Base-by-base conservation (phyloP, 352 stramenopile species). In the Phytophthora pini region DNA sequence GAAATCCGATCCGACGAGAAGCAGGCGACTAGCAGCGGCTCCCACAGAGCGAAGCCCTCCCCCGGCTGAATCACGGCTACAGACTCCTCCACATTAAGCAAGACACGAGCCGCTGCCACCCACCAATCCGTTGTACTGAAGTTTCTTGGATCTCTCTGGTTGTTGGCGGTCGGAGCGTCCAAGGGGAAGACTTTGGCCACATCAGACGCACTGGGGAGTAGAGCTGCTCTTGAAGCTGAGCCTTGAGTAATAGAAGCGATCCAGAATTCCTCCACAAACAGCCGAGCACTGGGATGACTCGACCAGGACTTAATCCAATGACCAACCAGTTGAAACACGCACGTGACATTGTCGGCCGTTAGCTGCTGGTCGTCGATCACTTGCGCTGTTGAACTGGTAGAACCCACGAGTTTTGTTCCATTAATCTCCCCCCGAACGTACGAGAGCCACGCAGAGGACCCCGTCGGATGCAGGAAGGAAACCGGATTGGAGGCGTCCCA, bases 271-370 rank as follows among this genome's bases (percentile, higher is more conserved):
- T 91, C 80, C 7, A 88, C 68, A 41, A 88, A 81, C 50, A 80
- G 63, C 9, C 63, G 61, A 52, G 81, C 68, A 26, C 51, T 65
- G 6, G 82, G 82, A 20, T 89, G 80, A 15, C 65, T 74, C 9
- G 77, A 65, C 74, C 80, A 89, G 5, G 82, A 89, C 11, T 68
- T 32, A 3, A 91, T 11, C 82, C 82, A 91, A 47, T 89, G 73
- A 0, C 61, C 68, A 6, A 82, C 61, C 4, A 75, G 50, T 27
- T 88, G 65, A 13, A 84, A 52, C 0, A 70, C 64, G 38, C 82
- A 91, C 5, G 60, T 77, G 5, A 77, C 59, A 0, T 68, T 68
- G 0, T 43, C 48, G 10, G 22, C 60, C 8, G 50, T 12, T 3
- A 82, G 20, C 4, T 66, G 32, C 26, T 62, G 36, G 17, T 65